Conservation (phyloP, 2,329 filamentous ascomycete genomes). For the Alternaria gansuensis region DNA sequence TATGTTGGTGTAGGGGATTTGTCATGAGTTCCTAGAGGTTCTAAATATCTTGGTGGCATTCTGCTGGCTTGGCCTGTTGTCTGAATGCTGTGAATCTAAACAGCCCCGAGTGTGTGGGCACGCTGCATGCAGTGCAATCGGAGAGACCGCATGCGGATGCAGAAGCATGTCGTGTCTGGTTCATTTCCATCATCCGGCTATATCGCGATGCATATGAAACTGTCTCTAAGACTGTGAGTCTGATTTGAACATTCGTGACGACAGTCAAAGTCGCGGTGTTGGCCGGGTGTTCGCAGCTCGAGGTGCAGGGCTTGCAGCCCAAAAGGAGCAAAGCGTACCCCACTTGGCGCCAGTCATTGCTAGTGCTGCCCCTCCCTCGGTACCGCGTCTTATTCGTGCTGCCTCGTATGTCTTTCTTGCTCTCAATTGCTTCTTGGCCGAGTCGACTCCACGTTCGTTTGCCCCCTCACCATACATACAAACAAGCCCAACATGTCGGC, state of each 20-base stretch:
- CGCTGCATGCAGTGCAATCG: background rate
- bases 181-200: background rate
- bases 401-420: conserved; percentile 21
- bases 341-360: conserved; percentile 14
- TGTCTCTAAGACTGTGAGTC: background rate
- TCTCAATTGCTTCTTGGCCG: conserved; percentile 9
- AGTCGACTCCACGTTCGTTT: conserved; percentile 4
- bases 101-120: background rate
- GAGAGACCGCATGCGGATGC: background rate
- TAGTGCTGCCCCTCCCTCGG: conserved; percentile 20
- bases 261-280: background rate
- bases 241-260: background rate
- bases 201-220: background rate
- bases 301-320: conserved; percentile 19
- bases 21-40: background rate
- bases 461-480: background rate
- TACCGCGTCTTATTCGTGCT: conserved; percentile 23
- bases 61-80: background rate
- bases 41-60: background rate
- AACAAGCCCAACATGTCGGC: conserved; percentile 28
- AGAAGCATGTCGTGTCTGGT: background rate
- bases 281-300: conserved; percentile 14
- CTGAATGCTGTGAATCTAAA: background rate
- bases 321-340: conserved; percentile 2
- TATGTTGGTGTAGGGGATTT: background rate